These are phyloP conservation scores for Chalciporus pseudorubinellus DNA, from an alignment of 768 basidiomycete genomes.

Conservation along the genomic window DNA sequence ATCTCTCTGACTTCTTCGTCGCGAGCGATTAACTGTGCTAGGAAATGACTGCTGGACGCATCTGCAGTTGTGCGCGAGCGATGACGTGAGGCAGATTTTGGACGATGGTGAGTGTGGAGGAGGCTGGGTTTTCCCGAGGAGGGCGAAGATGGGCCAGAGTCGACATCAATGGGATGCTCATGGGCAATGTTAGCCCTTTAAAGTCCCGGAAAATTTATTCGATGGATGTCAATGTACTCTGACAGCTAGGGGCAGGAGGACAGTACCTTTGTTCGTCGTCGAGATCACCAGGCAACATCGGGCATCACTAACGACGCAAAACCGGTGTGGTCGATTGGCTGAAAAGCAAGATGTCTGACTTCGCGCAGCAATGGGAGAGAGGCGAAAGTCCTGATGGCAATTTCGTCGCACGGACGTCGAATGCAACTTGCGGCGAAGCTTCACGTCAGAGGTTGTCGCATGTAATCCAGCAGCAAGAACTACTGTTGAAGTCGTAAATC, in stretches of 20 bases:
- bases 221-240: not conserved
- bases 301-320: slow-evolving; percentile 14
- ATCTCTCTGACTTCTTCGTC: slow-evolving; percentile 34
- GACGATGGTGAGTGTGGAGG: slow-evolving; percentile 16
- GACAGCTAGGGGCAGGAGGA: not conserved
- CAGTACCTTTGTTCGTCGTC: slow-evolving; percentile 29
- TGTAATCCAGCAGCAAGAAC: slow-evolving; percentile 27
- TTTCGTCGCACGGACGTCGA: slow-evolving; percentile 1
- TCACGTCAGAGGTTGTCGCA: slow-evolving; percentile 19
- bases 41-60: slow-evolving; percentile 29
- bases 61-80: slow-evolving; percentile 28
- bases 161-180: slow-evolving; percentile 30
- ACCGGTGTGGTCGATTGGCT: slow-evolving; percentile 1
- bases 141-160: slow-evolving; percentile 28
- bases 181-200: slow-evolving; percentile 26
- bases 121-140: slow-evolving; percentile 20
- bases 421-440: slow-evolving; percentile 6
- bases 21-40: slow-evolving; percentile 27
- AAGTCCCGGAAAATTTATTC: not conserved
- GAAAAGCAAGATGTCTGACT: not conserved
- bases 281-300: slow-evolving; percentile 28
- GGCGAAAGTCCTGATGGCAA: slow-evolving; percentile 2
- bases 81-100: slow-evolving; percentile 28
- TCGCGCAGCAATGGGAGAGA: slow-evolving; percentile 8
- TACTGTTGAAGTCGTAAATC: slow-evolving; percentile 14